Evolutionary conservation across 1,139 yeast genomes (phyloP), one percentile per base, ranked within the genome.

Genomic region (Suhomyces coccinellae): DNA sequence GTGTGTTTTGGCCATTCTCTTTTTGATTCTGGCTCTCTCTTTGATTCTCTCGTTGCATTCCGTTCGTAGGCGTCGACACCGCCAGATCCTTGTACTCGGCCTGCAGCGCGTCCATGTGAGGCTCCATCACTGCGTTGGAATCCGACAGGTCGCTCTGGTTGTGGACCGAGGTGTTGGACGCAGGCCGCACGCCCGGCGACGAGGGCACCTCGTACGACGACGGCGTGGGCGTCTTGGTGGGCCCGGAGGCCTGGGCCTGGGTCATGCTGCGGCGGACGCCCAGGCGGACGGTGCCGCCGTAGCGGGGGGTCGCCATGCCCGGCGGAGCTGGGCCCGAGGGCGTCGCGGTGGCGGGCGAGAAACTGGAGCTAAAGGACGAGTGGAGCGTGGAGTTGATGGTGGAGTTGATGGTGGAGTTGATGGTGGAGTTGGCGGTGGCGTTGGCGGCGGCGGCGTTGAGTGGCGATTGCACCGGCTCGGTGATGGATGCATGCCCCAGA

Each of bases 101-200:
- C 9, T 29, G 42, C 11, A 16, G 27, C 4, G 40, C 11, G 14
- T 36, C 40, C 36, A 36, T 33, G 20, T 37, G 39, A 7, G 32
- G 38, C 16, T 53, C 58, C 32, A 53, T 49, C 40, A 53, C 53
- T 6, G 57, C 56, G 45, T 68, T 68, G 8, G 73, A 67, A 38
- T 70, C 77, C 1, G 75, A 67, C 74, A 69, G 75, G 52, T 72
- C 77, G 7, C 73, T 68, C 38, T 67, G 62, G 51, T 69, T 69
- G 43, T 65, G 71, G 12, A 55, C 63, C 6, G 67, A 57, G 13
- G 55, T 40, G 45, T 57, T 44, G 28, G 69, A 57, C 47, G 62
- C 53, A n/a, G 60, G 65, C 47, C 65, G 65, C 27, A 60, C 61
- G 42, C 61, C 67, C 12, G 79, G 78, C 48, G 73, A 67, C 16